phyloP scores from a whole-genome alignment of 371 early-diverging fungal genomes.

The Mortierella sp. region DNA sequence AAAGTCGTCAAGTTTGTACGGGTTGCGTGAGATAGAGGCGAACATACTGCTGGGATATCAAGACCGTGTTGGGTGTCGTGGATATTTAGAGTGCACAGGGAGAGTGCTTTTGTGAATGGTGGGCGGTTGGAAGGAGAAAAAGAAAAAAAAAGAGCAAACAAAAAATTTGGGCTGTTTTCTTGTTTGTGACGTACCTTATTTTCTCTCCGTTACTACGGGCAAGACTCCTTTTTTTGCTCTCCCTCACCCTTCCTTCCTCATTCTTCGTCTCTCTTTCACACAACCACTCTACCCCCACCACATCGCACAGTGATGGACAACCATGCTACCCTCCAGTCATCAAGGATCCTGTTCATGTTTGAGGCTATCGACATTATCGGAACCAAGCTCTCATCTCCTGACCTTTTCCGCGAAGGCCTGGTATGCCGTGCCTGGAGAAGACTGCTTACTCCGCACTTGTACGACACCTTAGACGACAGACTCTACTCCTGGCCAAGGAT shows the following conservation, averaged over 20 bases:
- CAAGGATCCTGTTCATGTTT: background rate
- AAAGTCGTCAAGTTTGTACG: background rate
- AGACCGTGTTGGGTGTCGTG: too few relatives aligned
- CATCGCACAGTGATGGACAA: background rate
- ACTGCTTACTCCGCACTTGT: background rate
- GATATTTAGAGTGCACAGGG: background rate
- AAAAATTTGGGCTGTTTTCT: background rate
- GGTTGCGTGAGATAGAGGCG: too few relatives aligned
- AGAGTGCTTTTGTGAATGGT: background rate
- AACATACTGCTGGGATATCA: too few relatives aligned
- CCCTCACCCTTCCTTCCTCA: too few relatives aligned
- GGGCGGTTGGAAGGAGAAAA: background rate
- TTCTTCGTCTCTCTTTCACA: background rate
- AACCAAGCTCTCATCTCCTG: background rate
- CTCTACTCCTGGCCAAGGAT: background rate
- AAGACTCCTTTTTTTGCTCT: too few relatives aligned
- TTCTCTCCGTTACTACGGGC: background rate
- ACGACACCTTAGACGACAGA: background rate
- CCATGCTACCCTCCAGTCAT: background rate
- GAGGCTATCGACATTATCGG: background rate
- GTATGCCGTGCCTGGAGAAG: background rate
- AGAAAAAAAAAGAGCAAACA: background rate
- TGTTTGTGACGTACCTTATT: too few relatives aligned
- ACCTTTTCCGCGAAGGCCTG: background rate
- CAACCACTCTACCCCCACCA: background rate